Percentiles rank a stretch among this genome's conserved stretches.
Conservation (phyloP, 2,329 filamentous ascomycete species). For the Akanthomyces dipterigenus region DNA sequence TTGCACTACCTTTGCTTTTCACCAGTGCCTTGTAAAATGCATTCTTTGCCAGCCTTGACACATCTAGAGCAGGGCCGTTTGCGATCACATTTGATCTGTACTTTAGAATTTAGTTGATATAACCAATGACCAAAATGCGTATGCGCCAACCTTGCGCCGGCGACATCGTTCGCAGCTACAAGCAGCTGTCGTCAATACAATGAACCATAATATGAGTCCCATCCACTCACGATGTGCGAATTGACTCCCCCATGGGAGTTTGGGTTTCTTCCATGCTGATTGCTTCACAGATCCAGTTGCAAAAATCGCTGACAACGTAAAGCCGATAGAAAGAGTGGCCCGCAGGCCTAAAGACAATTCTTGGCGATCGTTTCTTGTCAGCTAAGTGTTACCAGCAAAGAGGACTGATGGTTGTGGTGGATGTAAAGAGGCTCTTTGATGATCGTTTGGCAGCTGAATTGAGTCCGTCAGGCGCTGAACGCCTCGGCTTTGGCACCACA, state of each 20-base stretch:
- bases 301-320: too few relatives aligned
- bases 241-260: conserved; percentile 29
- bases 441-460: background rate
- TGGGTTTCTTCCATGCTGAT: conserved; percentile 23
- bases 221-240: conserved; percentile 29
- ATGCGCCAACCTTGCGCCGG: conserved; percentile 31
- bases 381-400: background rate
- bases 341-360: background rate
- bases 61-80: conserved; percentile 44
- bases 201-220: background rate
- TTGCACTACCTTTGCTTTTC: conserved; percentile 34
- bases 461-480: background rate
- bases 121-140: background rate
- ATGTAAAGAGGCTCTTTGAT: background rate
- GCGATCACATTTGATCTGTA: conserved; percentile 47
- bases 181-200: background rate
- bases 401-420: background rate
- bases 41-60: conserved; percentile 33
- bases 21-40: conserved; percentile 32
- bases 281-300: background rate
- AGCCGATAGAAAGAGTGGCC: background rate
- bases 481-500: background rate
- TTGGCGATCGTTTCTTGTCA: background rate
- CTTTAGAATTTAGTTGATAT: conserved; percentile 19
- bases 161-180: conserved; percentile 37